Base-by-base conservation (phyloP, 495 filamentous ascomycete genomes). In the Penicillium manginii region DNA sequence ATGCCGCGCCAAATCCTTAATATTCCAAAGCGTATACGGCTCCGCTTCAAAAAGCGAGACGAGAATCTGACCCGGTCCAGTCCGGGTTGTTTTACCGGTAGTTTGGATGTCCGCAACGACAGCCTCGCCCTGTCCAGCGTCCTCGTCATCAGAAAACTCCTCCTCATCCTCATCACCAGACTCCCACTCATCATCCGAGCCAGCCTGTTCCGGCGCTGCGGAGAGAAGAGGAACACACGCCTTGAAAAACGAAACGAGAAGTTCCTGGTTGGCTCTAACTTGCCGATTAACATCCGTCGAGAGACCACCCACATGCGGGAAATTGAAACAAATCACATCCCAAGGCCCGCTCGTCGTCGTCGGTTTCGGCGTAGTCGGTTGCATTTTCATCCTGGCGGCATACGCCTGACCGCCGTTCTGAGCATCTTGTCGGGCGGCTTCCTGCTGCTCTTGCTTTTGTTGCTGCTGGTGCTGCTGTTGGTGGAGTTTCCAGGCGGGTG, bases 21-120 rank as follows among this genome's bases (percentile, higher is more conserved):
- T 84, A 72, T 98, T 96, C 94, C 94, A 98, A 11, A 97, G 80
- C 9, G 90, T 92, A 71, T 98, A 98, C 1, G 93, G 94, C 67
- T 93, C 86, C 39, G 88, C 89, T 72, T 97, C 93, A 68, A 98
- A 98, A 5, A 97, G 71, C 2, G 92, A 96, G 1, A 98, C 86
- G 18, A 96, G 67, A 42, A 97, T 88, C 37, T 84, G 84, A 3
- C 91, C 91, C 8, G 73, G 68, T 4, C 68, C 75, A 10, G 65
- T 68, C 32, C 73, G 66, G 0, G 48, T 29, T 47, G 57, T 45
- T 47, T 66, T 63, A 29, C 66, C 64, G 18, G 64, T 63, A 2
- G 55, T 60, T 19, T 61, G 52, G 10, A 23, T 58, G 42, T 69
- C 59, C 11, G 54, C 65, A n/a, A 8, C 35, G 12, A 50, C 55